These are phyloP conservation scores for Penicillium desertorum DNA, from an alignment of 495 filamentous ascomycete species.

Conservation along the genomic window DNA sequence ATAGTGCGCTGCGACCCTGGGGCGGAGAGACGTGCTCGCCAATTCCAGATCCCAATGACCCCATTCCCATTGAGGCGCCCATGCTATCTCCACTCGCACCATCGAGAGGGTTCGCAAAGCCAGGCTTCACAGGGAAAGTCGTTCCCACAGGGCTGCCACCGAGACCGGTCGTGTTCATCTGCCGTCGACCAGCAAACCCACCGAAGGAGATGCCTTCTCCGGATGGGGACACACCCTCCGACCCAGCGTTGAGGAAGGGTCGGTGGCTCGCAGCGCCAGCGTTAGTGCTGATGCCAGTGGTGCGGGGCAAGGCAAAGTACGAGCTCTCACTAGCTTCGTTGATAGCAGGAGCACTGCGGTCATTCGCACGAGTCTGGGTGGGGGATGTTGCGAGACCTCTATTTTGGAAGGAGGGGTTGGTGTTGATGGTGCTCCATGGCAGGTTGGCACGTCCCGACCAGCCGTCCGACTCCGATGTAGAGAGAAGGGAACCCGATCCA, in stretches of 20 bases:
- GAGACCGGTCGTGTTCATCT: conserved; percentile 35
- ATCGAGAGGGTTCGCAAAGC: conserved; percentile 34
- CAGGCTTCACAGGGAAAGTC: conserved; percentile 34
- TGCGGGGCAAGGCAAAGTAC: conserved; percentile 44
- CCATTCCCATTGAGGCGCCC: conserved; percentile 29
- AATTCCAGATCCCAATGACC: conserved; percentile 30
- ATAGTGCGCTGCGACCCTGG: conserved; percentile 30
- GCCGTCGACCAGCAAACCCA: conserved; percentile 30
- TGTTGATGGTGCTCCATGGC: conserved; percentile 57
- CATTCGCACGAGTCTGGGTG: conserved; percentile 44
- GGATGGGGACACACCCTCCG: conserved; percentile 39
- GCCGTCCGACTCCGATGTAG: conserved; percentile 63
- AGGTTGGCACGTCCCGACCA: conserved; percentile 49
- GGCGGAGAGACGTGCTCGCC: conserved; percentile 34
- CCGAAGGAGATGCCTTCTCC: conserved; percentile 37
- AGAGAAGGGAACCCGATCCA: conserved; percentile 65
- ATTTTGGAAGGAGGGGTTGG: conserved; percentile 47
- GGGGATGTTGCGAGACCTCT: conserved; percentile 50
- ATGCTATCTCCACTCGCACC: conserved; percentile 32
- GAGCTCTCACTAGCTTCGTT: conserved; percentile 43
- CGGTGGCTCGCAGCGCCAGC: conserved; percentile 30
- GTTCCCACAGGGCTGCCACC: conserved; percentile 32
- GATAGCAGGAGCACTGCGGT: conserved; percentile 39
- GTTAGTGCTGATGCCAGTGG: conserved; percentile 29
- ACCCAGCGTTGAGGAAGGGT: conserved; percentile 34